These are phyloP conservation scores for Alliaria petiolata DNA, from an alignment of 345 rosid species.

Conservation along the genomic window DNA sequence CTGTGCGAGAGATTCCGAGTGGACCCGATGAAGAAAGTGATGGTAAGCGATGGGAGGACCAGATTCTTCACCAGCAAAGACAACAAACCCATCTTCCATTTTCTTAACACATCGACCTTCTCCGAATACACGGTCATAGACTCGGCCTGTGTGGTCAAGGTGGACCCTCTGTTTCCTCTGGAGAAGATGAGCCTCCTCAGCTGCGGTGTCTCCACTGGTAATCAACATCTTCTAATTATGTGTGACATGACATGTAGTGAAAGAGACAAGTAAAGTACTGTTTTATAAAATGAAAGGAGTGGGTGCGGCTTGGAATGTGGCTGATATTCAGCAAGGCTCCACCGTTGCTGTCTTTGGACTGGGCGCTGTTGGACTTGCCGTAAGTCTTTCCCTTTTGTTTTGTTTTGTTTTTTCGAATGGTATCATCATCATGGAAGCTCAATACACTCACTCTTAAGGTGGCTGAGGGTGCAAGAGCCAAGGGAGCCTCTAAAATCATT, in stretches of 20 bases:
- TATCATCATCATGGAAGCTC: no score
- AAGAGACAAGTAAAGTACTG: neutral
- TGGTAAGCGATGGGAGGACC: constrained; percentile 52
- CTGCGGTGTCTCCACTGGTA: constrained; percentile 62
- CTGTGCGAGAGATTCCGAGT: constrained; percentile 47
- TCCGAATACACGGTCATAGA: constrained; percentile 55
- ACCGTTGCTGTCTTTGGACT: constrained; percentile 64
- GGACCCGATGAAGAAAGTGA: constrained; percentile 28
- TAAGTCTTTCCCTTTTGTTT: neutral
- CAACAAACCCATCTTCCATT: constrained; percentile 39
- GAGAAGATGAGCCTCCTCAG: constrained; percentile 53
- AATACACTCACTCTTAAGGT: constrained; percentile 27
- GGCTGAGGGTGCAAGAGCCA: constrained; percentile 51
- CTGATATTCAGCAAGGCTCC: constrained; percentile 49
- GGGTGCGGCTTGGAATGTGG: constrained; percentile 77
- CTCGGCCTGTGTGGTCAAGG: constrained; percentile 43
- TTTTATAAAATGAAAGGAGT: constrained; percentile 34
- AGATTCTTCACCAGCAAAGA: constrained; percentile 56
- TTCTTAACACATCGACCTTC: constrained; percentile 58
- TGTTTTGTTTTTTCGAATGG: no score
- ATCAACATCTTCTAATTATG: neutral
- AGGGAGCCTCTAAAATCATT: constrained; percentile 54
- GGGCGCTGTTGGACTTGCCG: constrained; percentile 74
- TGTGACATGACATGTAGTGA: constrained; percentile 11
- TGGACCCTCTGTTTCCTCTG: constrained; percentile 39